Base-by-base conservation (phyloP, 306 rosid genomes). In the Prunus campanulata region DNA sequence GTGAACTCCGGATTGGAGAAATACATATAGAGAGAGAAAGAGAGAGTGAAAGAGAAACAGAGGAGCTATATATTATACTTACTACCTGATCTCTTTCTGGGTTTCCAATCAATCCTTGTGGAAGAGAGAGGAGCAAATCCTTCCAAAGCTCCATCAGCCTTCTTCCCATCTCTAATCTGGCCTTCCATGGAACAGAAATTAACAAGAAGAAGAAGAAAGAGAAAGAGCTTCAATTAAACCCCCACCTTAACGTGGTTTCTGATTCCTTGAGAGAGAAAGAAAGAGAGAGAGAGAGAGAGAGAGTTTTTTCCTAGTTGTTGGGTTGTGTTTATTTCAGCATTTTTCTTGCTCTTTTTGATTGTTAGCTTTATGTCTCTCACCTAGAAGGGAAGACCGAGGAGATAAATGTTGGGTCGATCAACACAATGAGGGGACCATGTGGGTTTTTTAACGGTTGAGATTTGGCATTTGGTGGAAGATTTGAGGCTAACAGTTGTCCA, bases 1-100 rank as follows among this genome's bases (percentile, higher is more conserved):
- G 9, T 7, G 44, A 39, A 7, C 44, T 39, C 44, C 7, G 46
- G 19, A 13, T 22, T 50, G 39, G 22, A 71, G 50, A 29, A 42
- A 65, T 13, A 25, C 2, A 25, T 25, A 25, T 25, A 32, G 35
- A 30, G 35, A 30, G 35, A 35, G 42, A 46, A 12, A 35, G 12
- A 44, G 9, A 39, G 9, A 39, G 9, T 39, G 10, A 39, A 39
- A 39, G 44, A 82, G 51, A 44, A 11, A 68, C 3, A 8, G 20
- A 66, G 29, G 22, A 30, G 56, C 18, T 20, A 12, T 18, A 11
- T 49, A 30, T 12, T 44, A 12, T 4, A 15, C 30, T 7, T 7
- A 47, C 16, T 83, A 95, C 99, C 99, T 86, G 97, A 87, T 91
- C 93, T 89, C 83, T 81, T 86, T 76, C 99, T 87, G 70, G 93